These are phyloP conservation scores for Scutellaria baicalensis DNA, from an alignment of 257 asterid species.

Conservation along the genomic window DNA sequence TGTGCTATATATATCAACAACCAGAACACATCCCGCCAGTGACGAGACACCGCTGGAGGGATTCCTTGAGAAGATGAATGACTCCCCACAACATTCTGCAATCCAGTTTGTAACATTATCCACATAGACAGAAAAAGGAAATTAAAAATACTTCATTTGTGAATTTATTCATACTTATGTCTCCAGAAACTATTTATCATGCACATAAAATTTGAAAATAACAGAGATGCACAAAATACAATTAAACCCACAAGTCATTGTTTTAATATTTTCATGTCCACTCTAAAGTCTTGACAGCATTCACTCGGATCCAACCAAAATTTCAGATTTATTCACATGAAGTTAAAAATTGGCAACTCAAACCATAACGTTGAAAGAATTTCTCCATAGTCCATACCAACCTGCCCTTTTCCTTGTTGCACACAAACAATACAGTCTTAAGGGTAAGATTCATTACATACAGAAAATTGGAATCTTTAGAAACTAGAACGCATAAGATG, in stretches of 20 bases:
- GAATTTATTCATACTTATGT: not conserved
- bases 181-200: not conserved
- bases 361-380: not conserved
- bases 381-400: not conserved
- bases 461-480: not conserved
- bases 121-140: not conserved
- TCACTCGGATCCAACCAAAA: not conserved
- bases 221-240: not conserved
- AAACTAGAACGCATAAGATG: not conserved
- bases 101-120: constrained; percentile 1
- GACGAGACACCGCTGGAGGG: constrained; percentile 48
- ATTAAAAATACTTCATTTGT: not conserved
- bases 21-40: constrained; percentile 94
- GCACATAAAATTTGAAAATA: not conserved
- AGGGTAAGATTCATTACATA: not conserved
- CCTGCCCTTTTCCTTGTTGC: not conserved
- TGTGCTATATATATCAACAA: constrained; percentile 63
- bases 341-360: not conserved
- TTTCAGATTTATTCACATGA: not conserved
- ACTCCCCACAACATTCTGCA: constrained; percentile 62
- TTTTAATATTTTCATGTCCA: not conserved
- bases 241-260: not conserved
- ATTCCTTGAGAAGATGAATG: constrained; percentile 41
- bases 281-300: not conserved
- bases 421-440: not conserved